Evolutionary conservation across 257 asterid genomes (phyloP).

Genomic region (Primulina eburnea): DNA sequence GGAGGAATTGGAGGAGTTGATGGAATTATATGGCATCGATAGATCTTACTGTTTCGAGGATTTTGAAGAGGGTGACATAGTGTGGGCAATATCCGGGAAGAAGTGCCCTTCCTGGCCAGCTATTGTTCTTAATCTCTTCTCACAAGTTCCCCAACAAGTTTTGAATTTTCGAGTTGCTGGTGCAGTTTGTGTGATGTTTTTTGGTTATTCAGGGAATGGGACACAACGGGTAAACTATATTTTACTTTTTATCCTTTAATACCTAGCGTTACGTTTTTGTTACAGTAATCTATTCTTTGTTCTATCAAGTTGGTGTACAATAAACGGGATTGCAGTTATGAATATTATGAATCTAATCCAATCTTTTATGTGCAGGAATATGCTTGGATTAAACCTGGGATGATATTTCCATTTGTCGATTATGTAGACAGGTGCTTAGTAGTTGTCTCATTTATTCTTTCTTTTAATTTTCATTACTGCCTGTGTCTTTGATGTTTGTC

Average conservation of each 20-base stretch:
- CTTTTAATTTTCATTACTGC: background rate
- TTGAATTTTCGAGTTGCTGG: conserved; percentile 56
- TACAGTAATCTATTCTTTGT: conserved; percentile 18
- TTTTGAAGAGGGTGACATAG: conserved; percentile 71
- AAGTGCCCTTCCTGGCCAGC: conserved; percentile 96
- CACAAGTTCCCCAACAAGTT: conserved; percentile 84
- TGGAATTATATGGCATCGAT: conserved; percentile 45
- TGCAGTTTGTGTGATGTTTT: conserved; percentile 91
- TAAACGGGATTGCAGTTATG: conserved; percentile 6
- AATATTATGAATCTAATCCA: conserved; percentile 28
- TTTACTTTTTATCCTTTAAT: conserved; percentile 7
- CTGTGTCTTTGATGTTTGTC: conserved; percentile 9
- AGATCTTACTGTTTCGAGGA: conserved; percentile 47
- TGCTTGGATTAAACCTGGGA: conserved; percentile 85
- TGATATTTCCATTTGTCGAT: conserved; percentile 87
- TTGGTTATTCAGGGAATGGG: conserved; percentile 95
- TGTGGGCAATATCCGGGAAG: conserved; percentile 91
- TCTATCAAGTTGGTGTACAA: conserved; percentile 18
- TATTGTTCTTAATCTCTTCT: conserved; percentile 75
- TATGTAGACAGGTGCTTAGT: conserved; percentile 75
- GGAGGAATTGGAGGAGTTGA: conserved; percentile 33
- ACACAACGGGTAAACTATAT: conserved; percentile 75
- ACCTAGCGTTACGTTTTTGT: conserved; percentile 11
- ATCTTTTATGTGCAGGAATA: conserved; percentile 72
- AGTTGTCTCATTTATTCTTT: conserved; percentile 24